Evolutionary conservation across 306 rosid genomes (phyloP), one percentile per base, ranked within the genome.

Genomic region (Prunus padus): DNA sequence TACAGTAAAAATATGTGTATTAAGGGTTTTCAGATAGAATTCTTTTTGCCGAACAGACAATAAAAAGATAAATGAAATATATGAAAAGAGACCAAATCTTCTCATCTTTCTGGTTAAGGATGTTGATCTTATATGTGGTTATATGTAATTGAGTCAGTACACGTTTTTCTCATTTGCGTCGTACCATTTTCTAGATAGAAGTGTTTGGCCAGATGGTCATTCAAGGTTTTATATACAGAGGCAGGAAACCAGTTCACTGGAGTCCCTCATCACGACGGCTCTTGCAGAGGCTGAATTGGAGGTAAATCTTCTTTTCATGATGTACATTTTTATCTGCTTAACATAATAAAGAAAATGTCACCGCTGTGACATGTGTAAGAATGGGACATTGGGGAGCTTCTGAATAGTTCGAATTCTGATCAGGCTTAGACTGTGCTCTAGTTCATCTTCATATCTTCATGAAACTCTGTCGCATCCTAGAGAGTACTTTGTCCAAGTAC

Each of bases 281-380:
- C 99, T 95, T 82, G 99, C 99, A 75, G 99, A 95, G 88, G 99
- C 99, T 26, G 99, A 95, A 81, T 83, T 95, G 80, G 99, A 95
- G 99, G 99, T 93, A 86, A 70, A 73, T 66, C 52, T 20, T 59
- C 71, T 49, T 60, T 74, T 61, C 46, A 57, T 45, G 74, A 50
- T 61, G 65, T 69, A 31, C 42, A 56, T 31, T 50, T 11, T 71
- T 8, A 73, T 60, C n/a, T 80, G 70, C 72, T 31, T 52, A 46
- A 54, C 69, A 62, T 22, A 52, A 82, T 45, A 37, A 51, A 50
- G 71, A 59, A 59, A 31, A 79, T 61, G 65, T 66, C 42, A 28
- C 26, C 4, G 14, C 25, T 25, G 20, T 50, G 42, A 44, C 52
- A 47, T 49, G 64, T 75, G 76, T 45, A 68, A 72, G 50, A n/a